Base-by-base conservation (phyloP, 352 stramenopile species). In the Phytophthora pluvialis region DNA sequence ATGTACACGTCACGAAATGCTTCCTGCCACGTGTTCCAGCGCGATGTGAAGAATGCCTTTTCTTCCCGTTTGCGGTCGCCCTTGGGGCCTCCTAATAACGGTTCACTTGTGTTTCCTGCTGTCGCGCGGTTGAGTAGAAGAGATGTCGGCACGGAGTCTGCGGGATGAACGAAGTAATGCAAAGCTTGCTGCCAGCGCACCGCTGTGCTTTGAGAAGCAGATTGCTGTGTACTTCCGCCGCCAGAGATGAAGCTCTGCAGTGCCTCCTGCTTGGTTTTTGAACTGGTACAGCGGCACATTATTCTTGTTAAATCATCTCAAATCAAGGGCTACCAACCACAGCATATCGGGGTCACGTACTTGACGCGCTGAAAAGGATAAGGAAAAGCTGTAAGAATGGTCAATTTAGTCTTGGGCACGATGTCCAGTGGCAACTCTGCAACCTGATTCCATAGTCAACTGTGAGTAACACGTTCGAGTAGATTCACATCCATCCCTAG, bases 1-100 rank as follows among this genome's bases (percentile, higher is more conserved):
- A 91, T 79, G 58, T 94, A 94, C 18, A 81, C 69, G 35, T 90
- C 70, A 21, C 77, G 83, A 57, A 94, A 90, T 16, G 83, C 68
- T 25, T 86, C 73, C 50, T 92, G 83, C 85, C 85, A 94, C 4
- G 75, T 73, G 12, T 77, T 67, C 55, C 88, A 80, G 1, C 85
- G 72, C 7, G 79, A 54, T 11, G 70, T 67, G n/a, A 89, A 88
- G 51, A 90, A 93, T 13, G 70, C 67, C 26, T 88, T 78, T 38
- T 88, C 80, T 42, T 88, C 78, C 12, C 75, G 81, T 33, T 76
- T 75, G 4, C 75, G 66, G 3, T 80, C 57, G 5, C 59, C 60
- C 36, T 77, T 77, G 0, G 42, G 48, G 3, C 60, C 32, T 40
- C 60, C 59, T 3, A 62, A n/a, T n/a, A 74, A 64, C 7, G 53